Conservation (phyloP, 768 basidiomycete genomes). For the Tremella mesenterica region DNA sequence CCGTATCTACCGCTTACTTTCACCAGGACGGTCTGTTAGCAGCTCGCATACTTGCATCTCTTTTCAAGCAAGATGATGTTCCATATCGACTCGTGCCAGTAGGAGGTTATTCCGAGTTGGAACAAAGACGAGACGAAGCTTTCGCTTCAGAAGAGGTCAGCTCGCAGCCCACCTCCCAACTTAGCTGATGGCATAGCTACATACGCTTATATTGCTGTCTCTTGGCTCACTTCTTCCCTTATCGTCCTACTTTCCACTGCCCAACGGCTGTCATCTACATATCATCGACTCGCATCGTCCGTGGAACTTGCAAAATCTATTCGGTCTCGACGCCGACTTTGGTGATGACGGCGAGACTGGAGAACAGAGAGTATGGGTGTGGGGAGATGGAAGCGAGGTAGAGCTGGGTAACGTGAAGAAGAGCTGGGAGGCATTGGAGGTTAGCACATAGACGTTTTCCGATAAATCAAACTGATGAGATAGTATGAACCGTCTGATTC, state of each 20-base stretch:
- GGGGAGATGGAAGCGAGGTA: conserved; percentile 82
- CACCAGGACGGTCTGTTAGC: conserved; percentile 75
- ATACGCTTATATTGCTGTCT: conserved; percentile 82
- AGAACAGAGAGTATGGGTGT: conserved; percentile 61
- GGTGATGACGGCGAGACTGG: conserved; percentile 41
- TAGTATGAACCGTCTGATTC: conserved; percentile 69
- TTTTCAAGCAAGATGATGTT: conserved; percentile 89
- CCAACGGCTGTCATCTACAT: conserved; percentile 60
- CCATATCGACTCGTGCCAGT: conserved; percentile 84
- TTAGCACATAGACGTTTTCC: conserved; percentile 40
- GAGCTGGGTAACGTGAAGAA: conserved; percentile 61
- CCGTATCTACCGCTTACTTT: not conserved
- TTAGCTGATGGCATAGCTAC: conserved; percentile 44
- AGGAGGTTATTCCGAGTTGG: conserved; percentile 70
- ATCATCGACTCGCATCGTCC: conserved; percentile 92
- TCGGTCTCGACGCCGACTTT: conserved; percentile 47
- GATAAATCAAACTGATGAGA: not conserved
- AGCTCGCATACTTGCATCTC: conserved; percentile 73
- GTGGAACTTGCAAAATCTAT: conserved; percentile 76
- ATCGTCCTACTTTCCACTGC: conserved; percentile 49
- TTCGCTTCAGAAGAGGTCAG: conserved; percentile 59
- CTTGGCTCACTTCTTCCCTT: conserved; percentile 85
- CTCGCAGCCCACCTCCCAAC: too few species aligned
- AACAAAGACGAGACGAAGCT: conserved; percentile 59
- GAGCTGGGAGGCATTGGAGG: conserved; percentile 77